phyloP scores from a whole-genome alignment of 1,284 basidiomycete species.

The Heterobasidion annosum region DNA sequence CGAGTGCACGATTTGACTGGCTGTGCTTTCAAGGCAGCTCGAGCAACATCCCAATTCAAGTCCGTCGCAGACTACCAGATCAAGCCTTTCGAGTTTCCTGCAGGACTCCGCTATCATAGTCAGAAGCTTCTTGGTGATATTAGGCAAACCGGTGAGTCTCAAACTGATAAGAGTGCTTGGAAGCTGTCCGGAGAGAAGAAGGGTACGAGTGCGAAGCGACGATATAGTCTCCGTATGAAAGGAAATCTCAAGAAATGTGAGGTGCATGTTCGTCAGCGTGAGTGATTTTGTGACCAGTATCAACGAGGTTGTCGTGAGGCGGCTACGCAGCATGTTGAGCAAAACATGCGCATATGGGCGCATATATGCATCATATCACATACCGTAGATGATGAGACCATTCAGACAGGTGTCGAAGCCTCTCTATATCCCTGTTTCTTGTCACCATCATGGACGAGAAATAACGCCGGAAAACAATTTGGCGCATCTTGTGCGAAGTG shows the following conservation, averaged over 20 bases:
- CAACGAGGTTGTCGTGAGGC: conserved; percentile 8
- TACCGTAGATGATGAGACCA: conserved; percentile 19
- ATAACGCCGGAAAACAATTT: conserved; percentile 30
- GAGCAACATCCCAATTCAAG: conserved; percentile 49
- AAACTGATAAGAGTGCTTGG: conserved; percentile 25
- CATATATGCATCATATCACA: conserved; percentile 12
- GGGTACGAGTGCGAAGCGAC: conserved; percentile 16
- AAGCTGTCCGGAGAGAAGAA: conserved; percentile 17
- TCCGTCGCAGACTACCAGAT: conserved; percentile 48
- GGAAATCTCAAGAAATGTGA: conserved; percentile 15
- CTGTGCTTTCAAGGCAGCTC: conserved; percentile 52
- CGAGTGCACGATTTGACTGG: conserved; percentile 46
- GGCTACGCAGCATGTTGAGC: conserved; percentile 2
- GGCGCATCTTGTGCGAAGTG: conserved; percentile 31
- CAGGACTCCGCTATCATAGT: conserved; percentile 34
- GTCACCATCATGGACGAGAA: conserved; percentile 16
- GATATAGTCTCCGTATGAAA: conserved; percentile 17
- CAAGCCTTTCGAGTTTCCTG: conserved; percentile 33
- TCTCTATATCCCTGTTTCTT: conserved; percentile 10
- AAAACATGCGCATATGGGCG: conserved; percentile 14
- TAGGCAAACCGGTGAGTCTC: conserved; percentile 40
- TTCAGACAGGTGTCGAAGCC: conserved; percentile 14
- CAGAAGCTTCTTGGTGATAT: conserved; percentile 41
- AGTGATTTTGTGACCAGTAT: conserved; percentile 11
- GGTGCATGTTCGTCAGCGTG: conserved; percentile 12